Conservation (phyloP, 495 filamentous ascomycete species). For the Baudoinia panamericana region DNA sequence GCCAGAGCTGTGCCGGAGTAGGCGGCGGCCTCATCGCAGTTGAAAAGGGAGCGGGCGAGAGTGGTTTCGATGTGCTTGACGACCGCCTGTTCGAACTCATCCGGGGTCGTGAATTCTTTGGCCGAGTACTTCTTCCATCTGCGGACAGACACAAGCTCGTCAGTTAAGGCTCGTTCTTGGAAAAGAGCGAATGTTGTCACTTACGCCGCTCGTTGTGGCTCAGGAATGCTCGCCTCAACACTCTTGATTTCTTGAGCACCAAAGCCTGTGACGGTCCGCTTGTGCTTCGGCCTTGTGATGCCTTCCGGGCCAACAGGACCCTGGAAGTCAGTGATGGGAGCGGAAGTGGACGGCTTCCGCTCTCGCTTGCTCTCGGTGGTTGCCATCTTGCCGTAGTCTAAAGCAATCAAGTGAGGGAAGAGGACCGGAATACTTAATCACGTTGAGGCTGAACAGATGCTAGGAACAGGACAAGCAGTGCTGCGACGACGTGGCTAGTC, state of each 20-base stretch:
- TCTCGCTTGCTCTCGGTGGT: conserved; percentile 30
- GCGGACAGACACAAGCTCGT: not conserved
- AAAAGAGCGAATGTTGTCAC: conserved; percentile 26
- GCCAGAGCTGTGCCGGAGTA: conserved; percentile 85
- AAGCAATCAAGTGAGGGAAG: not conserved
- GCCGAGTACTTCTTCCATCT: conserved; percentile 63
- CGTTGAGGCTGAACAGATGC: too few species aligned
- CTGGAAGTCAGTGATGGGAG: conserved; percentile 68
- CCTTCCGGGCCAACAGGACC: conserved; percentile 61
- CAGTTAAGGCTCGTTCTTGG: conserved; percentile 5
- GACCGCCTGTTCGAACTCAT: conserved; percentile 63
- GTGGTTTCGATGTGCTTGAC: conserved; percentile 95
- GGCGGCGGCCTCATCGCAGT: conserved; percentile 90
- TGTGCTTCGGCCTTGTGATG: conserved; percentile 72
- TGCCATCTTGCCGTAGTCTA: not conserved
- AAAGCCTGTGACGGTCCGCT: conserved; percentile 84
- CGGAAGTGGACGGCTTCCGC: conserved; percentile 63
- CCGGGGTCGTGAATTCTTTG: conserved; percentile 53
- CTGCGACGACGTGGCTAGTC: too few species aligned
- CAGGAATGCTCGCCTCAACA: conserved; percentile 81
- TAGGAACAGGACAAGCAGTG: too few species aligned
- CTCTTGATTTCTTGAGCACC: conserved; percentile 80
- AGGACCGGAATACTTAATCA: too few species aligned
- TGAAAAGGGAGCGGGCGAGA: conserved; percentile 88
- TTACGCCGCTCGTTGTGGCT: conserved; percentile 70